Evolutionary conservation across 768 basidiomycete species (phyloP).

Genomic region (Paxillus involutus): DNA sequence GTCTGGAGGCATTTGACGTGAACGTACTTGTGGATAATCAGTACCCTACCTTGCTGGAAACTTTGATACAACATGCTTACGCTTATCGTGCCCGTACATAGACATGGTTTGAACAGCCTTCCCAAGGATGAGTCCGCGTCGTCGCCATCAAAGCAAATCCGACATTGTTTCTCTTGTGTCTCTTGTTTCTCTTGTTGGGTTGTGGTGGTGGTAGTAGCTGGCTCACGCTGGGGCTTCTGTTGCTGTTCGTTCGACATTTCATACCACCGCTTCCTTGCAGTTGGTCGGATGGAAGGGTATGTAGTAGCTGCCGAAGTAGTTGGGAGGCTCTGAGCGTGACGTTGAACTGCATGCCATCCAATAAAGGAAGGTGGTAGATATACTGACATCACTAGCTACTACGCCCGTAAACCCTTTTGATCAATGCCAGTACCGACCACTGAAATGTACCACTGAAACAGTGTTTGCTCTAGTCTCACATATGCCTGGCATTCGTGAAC

Average conservation of each 20-base stretch:
- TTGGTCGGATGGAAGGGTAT: too few species aligned
- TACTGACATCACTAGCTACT: too few species aligned
- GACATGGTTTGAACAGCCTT: conserved; percentile 72
- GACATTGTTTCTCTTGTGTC: conserved; percentile 75
- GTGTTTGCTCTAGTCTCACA: too few species aligned
- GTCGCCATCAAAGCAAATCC: conserved; percentile 78
- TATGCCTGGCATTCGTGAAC: too few species aligned
- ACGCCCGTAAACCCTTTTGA: too few species aligned
- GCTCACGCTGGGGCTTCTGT: conserved; percentile 1
- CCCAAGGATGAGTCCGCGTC: conserved; percentile 64
- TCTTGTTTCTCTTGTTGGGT: conserved; percentile 47
- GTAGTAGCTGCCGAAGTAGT: too few species aligned
- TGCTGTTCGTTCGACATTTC: conserved; percentile 17
- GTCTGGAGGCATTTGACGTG: conserved; percentile 76
- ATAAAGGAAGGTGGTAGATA: too few species aligned
- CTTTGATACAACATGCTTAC: conserved; percentile 32
- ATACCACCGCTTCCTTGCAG: neutral
- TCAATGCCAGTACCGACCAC: too few species aligned
- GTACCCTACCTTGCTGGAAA: conserved; percentile 8
- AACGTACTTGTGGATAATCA: conserved; percentile 54
- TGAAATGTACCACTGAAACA: too few species aligned
- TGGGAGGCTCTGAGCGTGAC: too few species aligned
- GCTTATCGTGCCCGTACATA: conserved; percentile 74
- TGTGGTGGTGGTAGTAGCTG: conserved; percentile 7
- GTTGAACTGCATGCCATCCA: too few species aligned